Conservation (phyloP, 2,329 filamentous ascomycete species). For the Pyrenophora teres region DNA sequence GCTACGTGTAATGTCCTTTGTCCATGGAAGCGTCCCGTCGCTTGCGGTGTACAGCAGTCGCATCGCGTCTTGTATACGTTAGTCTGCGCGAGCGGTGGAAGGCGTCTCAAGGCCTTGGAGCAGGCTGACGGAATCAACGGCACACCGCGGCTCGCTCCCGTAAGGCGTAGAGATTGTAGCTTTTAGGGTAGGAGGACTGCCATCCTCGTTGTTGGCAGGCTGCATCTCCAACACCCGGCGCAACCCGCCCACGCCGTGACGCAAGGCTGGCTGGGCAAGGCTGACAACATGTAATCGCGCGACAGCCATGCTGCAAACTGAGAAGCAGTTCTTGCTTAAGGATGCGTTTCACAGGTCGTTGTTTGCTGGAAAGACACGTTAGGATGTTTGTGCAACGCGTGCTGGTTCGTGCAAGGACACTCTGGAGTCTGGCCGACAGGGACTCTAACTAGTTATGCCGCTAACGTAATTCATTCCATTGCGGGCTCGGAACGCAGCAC, state of each 20-base stretch:
- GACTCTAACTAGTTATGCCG: no score
- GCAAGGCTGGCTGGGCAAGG: conserved; percentile 16
- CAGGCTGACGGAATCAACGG: conserved; percentile 11
- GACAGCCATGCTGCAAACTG: conserved; percentile 5
- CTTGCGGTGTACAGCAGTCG: no score
- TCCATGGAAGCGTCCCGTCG: no score
- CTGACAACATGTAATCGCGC: conserved; percentile 12
- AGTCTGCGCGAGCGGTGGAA: conserved; percentile 11
- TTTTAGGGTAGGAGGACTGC: conserved; percentile 7
- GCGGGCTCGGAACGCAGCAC: neutral
- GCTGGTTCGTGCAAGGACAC: conserved; percentile 1
- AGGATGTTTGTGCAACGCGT: neutral
- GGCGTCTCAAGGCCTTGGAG: conserved; percentile 7
- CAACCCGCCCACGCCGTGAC: conserved; percentile 14
- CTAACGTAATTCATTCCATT: no score
- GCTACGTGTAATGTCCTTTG: no score
- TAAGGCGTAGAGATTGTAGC: conserved; percentile 3
- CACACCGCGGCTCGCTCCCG: conserved; percentile 7
- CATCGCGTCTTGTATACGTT: neutral
- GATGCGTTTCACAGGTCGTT: neutral
- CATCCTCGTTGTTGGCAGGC: conserved; percentile 8
- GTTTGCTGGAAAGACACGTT: neutral
- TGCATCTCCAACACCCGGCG: conserved; percentile 7
- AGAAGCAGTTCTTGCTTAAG: conserved; percentile 1
- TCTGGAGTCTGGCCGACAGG: no score